These are phyloP conservation scores for Fraxinus latifolia DNA, from an alignment of 305 asterid genomes.

Conservation along the genomic window DNA sequence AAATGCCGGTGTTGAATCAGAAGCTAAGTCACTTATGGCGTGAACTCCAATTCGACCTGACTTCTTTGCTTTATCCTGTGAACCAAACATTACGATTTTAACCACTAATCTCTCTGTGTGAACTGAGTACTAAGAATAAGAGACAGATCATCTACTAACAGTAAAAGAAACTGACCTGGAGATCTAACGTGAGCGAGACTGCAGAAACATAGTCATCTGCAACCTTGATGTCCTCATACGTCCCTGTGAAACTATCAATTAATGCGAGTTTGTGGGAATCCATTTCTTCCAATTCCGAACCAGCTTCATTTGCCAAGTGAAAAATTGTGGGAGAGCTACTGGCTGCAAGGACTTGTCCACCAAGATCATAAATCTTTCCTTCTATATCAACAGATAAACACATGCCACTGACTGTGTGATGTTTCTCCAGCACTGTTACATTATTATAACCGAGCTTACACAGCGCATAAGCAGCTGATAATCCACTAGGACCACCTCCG, in stretches of 20 bases:
- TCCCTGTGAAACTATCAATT: slow-evolving; percentile 65
- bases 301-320: slow-evolving; percentile 65
- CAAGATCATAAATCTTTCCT: slow-evolving; percentile 79
- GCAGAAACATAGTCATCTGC: slow-evolving; percentile 81
- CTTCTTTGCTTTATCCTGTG: slow-evolving; percentile 67
- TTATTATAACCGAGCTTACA: slow-evolving; percentile 66
- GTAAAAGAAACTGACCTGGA: slow-evolving; percentile 51
- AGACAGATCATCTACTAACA: not conserved
- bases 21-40: slow-evolving; percentile 56
- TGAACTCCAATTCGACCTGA: slow-evolving; percentile 68
- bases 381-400: slow-evolving; percentile 74
- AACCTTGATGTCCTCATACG: slow-evolving; percentile 60
- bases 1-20: slow-evolving; percentile 55
- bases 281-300: slow-evolving; percentile 69
- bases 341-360: slow-evolving; percentile 94
- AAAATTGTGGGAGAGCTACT: slow-evolving; percentile 82
- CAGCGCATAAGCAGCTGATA: slow-evolving; percentile 77
- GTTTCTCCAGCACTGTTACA: slow-evolving; percentile 67
- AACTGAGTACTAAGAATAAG: not conserved
- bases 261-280: slow-evolving; percentile 66
- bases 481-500: slow-evolving; percentile 93
- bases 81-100: not conserved
- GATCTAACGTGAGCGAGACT: slow-evolving; percentile 67
- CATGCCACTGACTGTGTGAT: slow-evolving; percentile 82
- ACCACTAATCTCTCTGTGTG: not conserved